phyloP scores from a whole-genome alignment of 1,139 yeast species.

The Blastobotrys ciferrii region DNA sequence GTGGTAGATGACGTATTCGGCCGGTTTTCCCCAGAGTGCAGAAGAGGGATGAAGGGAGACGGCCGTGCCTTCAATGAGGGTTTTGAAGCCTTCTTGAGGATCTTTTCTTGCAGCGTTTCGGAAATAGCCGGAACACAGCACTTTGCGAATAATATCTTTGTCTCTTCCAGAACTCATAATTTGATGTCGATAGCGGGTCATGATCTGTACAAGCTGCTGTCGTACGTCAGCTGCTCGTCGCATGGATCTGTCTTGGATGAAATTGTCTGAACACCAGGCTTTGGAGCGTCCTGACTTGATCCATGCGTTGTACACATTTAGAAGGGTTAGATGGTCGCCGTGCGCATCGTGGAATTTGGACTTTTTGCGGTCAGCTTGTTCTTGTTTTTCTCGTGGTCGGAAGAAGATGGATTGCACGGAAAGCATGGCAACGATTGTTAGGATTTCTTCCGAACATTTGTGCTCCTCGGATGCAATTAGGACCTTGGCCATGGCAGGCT shows the following conservation, averaged over 20 bases:
- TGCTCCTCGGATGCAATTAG: constrained; percentile 70
- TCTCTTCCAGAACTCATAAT: constrained; percentile 54
- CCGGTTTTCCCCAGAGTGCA: constrained; percentile 66
- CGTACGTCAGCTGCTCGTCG: constrained; percentile 77
- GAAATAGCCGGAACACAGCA: constrained; percentile 85
- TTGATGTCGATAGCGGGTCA: constrained; percentile 53
- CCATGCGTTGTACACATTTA: constrained; percentile 85
- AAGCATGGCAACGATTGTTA: constrained; percentile 87
- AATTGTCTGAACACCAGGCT: constrained; percentile 81
- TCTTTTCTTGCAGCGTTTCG: constrained; percentile 80
- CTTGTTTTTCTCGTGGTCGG: constrained; percentile 73
- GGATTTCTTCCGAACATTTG: constrained; percentile 77
- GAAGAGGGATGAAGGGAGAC: constrained; percentile 91
- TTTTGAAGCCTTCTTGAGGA: constrained; percentile 73
- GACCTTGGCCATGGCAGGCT: constrained; percentile 84
- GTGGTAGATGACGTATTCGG: constrained; percentile 82
- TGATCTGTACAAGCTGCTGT: constrained; percentile 62
- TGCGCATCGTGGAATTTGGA: constrained; percentile 70
- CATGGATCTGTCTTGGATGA: constrained; percentile 77
- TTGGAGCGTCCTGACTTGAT: constrained; percentile 55
- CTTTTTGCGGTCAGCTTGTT: constrained; percentile 69
- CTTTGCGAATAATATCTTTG: constrained; percentile 56
- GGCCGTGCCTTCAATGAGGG: constrained; percentile 71
- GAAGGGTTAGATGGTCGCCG: constrained; percentile 84
- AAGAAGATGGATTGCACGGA: constrained; percentile 83